These are phyloP conservation scores for Posidonia oceanica DNA, from an alignment of 116 monocot species.

Conservation along the genomic window DNA sequence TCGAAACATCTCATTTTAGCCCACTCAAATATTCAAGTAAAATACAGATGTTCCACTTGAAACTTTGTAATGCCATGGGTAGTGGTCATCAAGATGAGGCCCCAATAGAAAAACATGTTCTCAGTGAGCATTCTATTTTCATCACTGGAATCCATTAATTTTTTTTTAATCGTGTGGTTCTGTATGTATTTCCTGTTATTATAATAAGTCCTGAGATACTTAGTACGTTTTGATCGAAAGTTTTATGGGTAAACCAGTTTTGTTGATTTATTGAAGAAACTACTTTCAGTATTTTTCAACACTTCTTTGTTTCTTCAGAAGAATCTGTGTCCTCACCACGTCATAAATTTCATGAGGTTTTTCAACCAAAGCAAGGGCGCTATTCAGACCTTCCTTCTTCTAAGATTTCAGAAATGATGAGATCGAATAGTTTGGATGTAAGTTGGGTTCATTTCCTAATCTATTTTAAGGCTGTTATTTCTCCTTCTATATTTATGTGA, in stretches of 20 bases:
- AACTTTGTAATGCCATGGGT: too few relatives aligned
- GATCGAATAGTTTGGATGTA: conserved; percentile 73
- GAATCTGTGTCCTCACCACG: conserved; percentile 22
- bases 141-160: not conserved
- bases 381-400: conserved; percentile 64
- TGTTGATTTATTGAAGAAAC: not conserved
- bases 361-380: conserved; percentile 48
- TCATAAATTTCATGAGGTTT: conserved; percentile 59
- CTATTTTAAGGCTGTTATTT: not conserved
- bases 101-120: not conserved
- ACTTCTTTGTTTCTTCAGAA: conserved; percentile 22
- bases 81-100: not conserved
- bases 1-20: too few relatives aligned
- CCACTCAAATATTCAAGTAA: too few relatives aligned
- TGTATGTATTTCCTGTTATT: not conserved
- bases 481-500: not conserved
- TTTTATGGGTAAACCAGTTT: not conserved
- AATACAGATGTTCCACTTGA: too few relatives aligned
- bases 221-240: not conserved
- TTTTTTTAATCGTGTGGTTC: not conserved
- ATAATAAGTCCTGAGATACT: not conserved
- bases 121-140: not conserved
- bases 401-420: conserved; percentile 76
- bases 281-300: not conserved
- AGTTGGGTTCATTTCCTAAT: conserved; percentile 9